A percentile compares a stretch with the other conserved stretches of the same genome.
phyloP scores from a whole-genome alignment of 2,329 filamentous ascomycete genomes.

The Lasiodiplodia citricola region DNA sequence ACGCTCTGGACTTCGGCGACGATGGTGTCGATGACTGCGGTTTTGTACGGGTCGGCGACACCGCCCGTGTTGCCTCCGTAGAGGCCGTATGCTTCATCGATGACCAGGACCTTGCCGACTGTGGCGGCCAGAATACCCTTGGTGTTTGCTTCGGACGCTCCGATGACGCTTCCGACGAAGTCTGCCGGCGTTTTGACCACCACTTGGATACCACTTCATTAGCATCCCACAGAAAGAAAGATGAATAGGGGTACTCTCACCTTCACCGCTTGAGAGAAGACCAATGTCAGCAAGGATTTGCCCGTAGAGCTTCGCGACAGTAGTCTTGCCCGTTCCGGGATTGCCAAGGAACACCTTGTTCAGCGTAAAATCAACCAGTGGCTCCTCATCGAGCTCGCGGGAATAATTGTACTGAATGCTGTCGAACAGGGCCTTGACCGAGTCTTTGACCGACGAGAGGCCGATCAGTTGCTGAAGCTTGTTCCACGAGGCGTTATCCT shows the following conservation, averaged over 20 bases:
- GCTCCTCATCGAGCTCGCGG: conserved; percentile 67
- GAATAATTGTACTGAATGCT: conserved; percentile 68
- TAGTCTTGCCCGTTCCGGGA: conserved; percentile 79
- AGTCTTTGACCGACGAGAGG: conserved; percentile 65
- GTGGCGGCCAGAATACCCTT: conserved; percentile 72
- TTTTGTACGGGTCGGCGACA: conserved; percentile 59
- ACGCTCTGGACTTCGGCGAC: conserved; percentile 74
- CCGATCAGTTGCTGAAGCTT: conserved; percentile 66
- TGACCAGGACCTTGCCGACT: conserved; percentile 75
- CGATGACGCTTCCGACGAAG: conserved; percentile 69
- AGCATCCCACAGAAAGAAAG: not conserved
- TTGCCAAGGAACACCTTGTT: conserved; percentile 74
- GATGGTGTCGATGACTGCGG: conserved; percentile 73
- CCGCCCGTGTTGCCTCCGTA: conserved; percentile 46
- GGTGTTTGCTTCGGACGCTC: conserved; percentile 72
- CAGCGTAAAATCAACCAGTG: conserved; percentile 63
- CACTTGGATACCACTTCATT: conserved; percentile 55
- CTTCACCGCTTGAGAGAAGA: conserved; percentile 70
- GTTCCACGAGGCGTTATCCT: conserved; percentile 61
- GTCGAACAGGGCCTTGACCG: conserved; percentile 64
- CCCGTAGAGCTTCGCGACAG: conserved; percentile 75
- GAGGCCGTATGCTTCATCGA: conserved; percentile 79
- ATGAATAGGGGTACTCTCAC: conserved; percentile 43
- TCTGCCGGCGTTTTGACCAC: conserved; percentile 75
- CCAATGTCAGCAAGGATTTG: conserved; percentile 71